These are phyloP conservation scores for Phytophthora meadii DNA, from an alignment of 352 stramenopile genomes.

Conservation along the genomic window DNA sequence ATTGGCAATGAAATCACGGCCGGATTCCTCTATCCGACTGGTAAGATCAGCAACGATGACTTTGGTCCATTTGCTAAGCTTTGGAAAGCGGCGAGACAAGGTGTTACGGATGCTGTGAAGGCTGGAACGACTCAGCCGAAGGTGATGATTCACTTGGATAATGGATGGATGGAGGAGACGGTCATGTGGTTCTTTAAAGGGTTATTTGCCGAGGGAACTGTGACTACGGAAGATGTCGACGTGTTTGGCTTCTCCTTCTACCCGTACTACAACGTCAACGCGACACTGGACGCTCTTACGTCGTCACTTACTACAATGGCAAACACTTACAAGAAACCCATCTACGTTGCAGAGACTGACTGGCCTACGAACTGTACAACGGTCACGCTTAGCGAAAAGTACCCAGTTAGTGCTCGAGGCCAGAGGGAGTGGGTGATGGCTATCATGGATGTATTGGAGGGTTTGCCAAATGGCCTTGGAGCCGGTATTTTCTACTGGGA, in stretches of 20 bases:
- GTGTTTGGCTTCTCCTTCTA: slow-evolving; percentile 45
- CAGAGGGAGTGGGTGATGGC: slow-evolving; percentile 38
- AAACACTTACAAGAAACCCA: slow-evolving; percentile 39
- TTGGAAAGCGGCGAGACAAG: slow-evolving; percentile 33
- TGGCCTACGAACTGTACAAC: slow-evolving; percentile 37
- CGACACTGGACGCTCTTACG: slow-evolving; percentile 37
- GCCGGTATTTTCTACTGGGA: slow-evolving; percentile 50
- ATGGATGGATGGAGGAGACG: slow-evolving; percentile 41
- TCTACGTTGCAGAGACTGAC: slow-evolving; percentile 45
- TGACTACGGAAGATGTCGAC: slow-evolving; percentile 38
- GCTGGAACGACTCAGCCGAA: slow-evolving; percentile 35
- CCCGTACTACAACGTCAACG: slow-evolving; percentile 36
- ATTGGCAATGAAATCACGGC: slow-evolving; percentile 44
- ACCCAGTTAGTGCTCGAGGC: slow-evolving; percentile 27
- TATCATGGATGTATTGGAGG: slow-evolving; percentile 32
- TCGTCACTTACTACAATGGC: slow-evolving; percentile 33
- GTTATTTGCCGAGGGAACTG: slow-evolving; percentile 33
- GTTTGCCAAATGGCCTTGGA: slow-evolving; percentile 30
- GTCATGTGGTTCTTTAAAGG: slow-evolving; percentile 41
- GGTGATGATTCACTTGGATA: slow-evolving; percentile 45
- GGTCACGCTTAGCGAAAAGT: slow-evolving; percentile 36
- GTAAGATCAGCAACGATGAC: slow-evolving; percentile 33
- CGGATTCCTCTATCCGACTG: slow-evolving; percentile 41
- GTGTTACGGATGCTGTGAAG: slow-evolving; percentile 31
- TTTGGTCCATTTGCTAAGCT: slow-evolving; percentile 36